A percentile compares a stretch with the other conserved stretches of the same genome.
These are phyloP conservation scores for Daldinia vernicosa DNA, from an alignment of 495 filamentous ascomycete genomes.

Conservation along the genomic window DNA sequence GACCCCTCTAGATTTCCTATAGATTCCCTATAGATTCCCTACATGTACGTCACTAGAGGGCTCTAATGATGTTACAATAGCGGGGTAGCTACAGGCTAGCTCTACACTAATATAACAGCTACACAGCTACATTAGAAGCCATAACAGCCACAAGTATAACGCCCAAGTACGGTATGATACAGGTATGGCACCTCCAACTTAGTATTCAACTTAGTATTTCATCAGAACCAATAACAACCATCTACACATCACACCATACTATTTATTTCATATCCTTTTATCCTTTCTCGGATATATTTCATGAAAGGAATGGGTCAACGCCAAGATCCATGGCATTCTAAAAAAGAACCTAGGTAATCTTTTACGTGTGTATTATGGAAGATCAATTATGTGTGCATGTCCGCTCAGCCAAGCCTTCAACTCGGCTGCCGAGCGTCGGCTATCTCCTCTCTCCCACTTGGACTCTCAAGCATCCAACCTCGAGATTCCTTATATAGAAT, in stretches of 20 bases:
- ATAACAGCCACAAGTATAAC: background rate
- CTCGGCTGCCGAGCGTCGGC: constrained; percentile 12
- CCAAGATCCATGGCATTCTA: constrained; percentile 30
- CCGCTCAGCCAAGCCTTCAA: constrained; percentile 29
- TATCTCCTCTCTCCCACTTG: constrained; percentile 14
- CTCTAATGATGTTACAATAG: background rate
- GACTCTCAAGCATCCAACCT: constrained; percentile 7
- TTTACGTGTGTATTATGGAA: constrained; percentile 2
- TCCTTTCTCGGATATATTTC: constrained; percentile 15
- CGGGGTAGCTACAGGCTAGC: constrained; percentile 23
- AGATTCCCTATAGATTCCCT: background rate
- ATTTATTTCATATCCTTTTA: too few species aligned
- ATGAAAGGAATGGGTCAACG: constrained; percentile 19
- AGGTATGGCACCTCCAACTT: constrained; percentile 17
- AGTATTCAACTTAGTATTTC: constrained; percentile 23
- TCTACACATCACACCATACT: constrained; percentile 16
- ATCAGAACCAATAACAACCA: constrained; percentile 8
- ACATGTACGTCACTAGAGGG: too few species aligned
- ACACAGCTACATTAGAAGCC: background rate
- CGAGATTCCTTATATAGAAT: constrained; percentile 16
- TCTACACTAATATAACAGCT: too few species aligned
- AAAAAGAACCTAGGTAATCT: constrained; percentile 11
- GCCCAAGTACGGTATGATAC: background rate
- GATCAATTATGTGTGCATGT: constrained; percentile 12
- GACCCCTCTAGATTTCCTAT: background rate